phyloP scores from a whole-genome alignment of 2,329 filamentous ascomycete genomes.

The Trematosphaeria pertusa region DNA sequence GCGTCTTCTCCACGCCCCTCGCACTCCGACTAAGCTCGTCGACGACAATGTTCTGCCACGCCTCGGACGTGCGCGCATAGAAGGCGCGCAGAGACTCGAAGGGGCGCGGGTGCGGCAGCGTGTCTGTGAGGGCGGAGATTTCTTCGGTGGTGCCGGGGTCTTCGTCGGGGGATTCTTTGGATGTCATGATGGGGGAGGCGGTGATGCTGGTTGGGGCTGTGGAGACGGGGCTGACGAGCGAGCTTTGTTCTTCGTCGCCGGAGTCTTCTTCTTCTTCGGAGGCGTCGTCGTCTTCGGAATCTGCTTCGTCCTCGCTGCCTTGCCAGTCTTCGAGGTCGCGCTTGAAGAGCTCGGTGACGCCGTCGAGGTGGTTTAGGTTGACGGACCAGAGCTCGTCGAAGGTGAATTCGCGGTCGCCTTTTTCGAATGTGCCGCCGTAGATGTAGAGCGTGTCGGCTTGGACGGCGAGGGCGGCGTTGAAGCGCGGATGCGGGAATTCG shows the following conservation, averaged over 20 bases:
- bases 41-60: slow-evolving; percentile 90
- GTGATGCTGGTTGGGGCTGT: slow-evolving; percentile 62
- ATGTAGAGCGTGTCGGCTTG: slow-evolving; percentile 94
- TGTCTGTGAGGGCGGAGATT: slow-evolving; percentile 68
- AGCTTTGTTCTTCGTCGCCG: slow-evolving; percentile 62
- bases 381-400: slow-evolving; percentile 95
- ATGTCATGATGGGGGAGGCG: slow-evolving; percentile 28
- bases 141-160: slow-evolving; percentile 57
- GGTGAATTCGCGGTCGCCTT: slow-evolving; percentile 91
- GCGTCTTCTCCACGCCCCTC: slow-evolving; percentile 68
- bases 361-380: slow-evolving; percentile 93
- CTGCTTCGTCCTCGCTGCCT: slow-evolving; percentile 53
- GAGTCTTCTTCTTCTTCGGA: slow-evolving; percentile 50
- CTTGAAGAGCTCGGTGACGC: slow-evolving; percentile 89
- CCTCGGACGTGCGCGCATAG: slow-evolving; percentile 83
- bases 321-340: slow-evolving; percentile 88
- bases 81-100: slow-evolving; percentile 94
- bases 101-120: slow-evolving; percentile 76
- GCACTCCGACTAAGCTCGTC: slow-evolving; percentile 70
- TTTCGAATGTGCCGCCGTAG: slow-evolving; percentile 94
- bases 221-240: slow-evolving; percentile 54
- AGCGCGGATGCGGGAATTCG: slow-evolving; percentile 87
- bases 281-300: slow-evolving; percentile 57
- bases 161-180: slow-evolving; percentile 43
- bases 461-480: slow-evolving; percentile 89